Conservation (phyloP, 2,329 filamentous ascomycete genomes). For the Tolypocladium guangdongense region DNA sequence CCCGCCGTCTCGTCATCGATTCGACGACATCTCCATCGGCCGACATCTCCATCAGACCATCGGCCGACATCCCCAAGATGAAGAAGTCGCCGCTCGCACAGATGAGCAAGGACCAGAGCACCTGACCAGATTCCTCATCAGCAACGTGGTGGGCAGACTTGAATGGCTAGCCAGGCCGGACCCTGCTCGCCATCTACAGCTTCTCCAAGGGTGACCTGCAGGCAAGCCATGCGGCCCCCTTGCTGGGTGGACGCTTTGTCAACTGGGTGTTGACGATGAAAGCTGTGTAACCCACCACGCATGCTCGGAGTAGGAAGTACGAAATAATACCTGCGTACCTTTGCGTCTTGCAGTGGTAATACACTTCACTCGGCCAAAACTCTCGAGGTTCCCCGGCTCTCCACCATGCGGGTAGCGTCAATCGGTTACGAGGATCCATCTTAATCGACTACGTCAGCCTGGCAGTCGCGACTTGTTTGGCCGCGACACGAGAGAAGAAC, state of each 20-base stretch:
- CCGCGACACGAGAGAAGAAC: background rate
- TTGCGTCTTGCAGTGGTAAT: background rate
- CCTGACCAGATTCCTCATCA: background rate
- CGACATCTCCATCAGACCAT: background rate
- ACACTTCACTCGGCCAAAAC: background rate
- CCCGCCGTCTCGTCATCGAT: background rate
- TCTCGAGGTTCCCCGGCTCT: background rate
- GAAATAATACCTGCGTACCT: background rate
- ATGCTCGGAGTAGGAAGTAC: background rate
- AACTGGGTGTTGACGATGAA: background rate
- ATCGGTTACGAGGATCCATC: background rate
- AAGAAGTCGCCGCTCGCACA: background rate
- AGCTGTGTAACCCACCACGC: background rate
- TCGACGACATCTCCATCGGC: background rate
- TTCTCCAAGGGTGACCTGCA: background rate
- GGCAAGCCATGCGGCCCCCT: background rate
- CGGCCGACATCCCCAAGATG: no score
- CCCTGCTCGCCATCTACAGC: background rate
- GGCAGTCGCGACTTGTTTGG: background rate
- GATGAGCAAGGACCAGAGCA: background rate
- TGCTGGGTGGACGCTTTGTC: background rate
- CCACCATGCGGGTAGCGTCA: background rate
- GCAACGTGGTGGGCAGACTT: background rate
- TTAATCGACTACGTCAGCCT: background rate
- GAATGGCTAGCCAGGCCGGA: background rate